A percentile compares a stretch with the other conserved stretches of the same genome.
phyloP scores from a whole-genome alignment of 23 red algal species.

The Agarophyton chilense region DNA sequence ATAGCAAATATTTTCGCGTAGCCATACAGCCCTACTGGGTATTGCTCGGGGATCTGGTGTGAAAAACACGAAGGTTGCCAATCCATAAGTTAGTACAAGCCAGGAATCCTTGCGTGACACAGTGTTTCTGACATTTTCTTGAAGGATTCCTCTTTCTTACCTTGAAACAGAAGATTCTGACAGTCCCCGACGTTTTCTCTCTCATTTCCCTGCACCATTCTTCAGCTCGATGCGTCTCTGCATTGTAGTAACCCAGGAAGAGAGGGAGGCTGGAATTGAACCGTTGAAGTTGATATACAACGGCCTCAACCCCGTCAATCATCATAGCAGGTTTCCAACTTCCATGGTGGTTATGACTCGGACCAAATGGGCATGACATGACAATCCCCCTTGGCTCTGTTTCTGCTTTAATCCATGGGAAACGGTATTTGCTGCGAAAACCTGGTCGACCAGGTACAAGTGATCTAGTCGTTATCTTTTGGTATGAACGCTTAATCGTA shows the following conservation, averaged over 20 bases:
- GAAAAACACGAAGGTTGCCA: not conserved
- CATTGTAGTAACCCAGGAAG: conserved; percentile 35
- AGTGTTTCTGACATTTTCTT: not conserved
- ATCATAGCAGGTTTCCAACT: conserved; percentile 60
- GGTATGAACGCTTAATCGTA: not conserved
- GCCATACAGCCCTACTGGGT: conserved; percentile 37
- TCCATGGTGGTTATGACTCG: conserved; percentile 30
- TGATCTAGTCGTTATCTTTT: not conserved
- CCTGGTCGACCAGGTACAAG: not conserved
- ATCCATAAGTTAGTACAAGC: not conserved
- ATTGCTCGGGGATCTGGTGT: conserved; percentile 45
- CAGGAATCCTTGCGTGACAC: too few relatives aligned
- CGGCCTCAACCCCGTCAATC: conserved; percentile 42
- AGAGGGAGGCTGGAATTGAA: conserved; percentile 34
- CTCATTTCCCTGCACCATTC: conserved; percentile 17
- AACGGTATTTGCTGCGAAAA: not conserved
- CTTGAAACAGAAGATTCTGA: conserved; percentile 36
- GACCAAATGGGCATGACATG: conserved; percentile 59
- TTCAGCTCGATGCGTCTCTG: not conserved
- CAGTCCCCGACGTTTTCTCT: not conserved
- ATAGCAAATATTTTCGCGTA: conserved; percentile 62
- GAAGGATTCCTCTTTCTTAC: not conserved
- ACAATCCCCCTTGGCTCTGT: conserved; percentile 5
- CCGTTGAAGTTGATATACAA: conserved; percentile 30
- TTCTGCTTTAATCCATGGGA: not conserved